Evolutionary conservation across 257 asterid species (phyloP), one percentile per base, ranked within the genome.

Genomic region (Salvia hispanica): DNA sequence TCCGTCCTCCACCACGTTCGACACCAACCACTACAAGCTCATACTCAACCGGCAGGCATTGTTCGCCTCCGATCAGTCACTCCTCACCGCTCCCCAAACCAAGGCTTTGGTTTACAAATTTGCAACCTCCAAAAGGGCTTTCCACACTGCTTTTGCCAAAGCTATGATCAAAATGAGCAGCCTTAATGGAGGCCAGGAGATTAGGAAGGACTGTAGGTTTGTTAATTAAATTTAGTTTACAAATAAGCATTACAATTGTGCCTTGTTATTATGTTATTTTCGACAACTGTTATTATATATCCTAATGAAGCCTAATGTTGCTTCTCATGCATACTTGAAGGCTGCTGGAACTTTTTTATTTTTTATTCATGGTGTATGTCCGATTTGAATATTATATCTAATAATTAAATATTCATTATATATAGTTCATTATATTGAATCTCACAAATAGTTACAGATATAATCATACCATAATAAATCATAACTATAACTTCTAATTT

Each of bases 81-180:
- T 89, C 15, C 85, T 89, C 62, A 70, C 89, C 13, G 40, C 58
- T 43, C 84, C 95, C 5, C 72, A 59, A 47, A 83, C 95, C 0
- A 87, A 77, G 56, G 6, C 31, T 9, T 66, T 87, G 79, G 92
- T 91, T 31, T 79, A 72, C 7, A 79, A 80, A 68, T 91, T 76
- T 46, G 94, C 95, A 6, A 85, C 68, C 53, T 89, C 98, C 3
- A 84, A 78, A 76, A 66, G 72, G 28, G 84, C 86, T 43, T 91
- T 91, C 62, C 77, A 85, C 58, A 60, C 78, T 9, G 94, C 90
- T 2, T 91, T 91, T 74, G 74, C 76, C 2, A 78, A 80, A 16
- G 89, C 98, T 13, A 85, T 91, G 88, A 87, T 85, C 82, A 91
- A 89, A 84, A 79, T 91, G 94, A 87, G 96, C 79, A 89, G 95